Conservation (phyloP, 306 rosid species). For the Prunus dulcis region DNA sequence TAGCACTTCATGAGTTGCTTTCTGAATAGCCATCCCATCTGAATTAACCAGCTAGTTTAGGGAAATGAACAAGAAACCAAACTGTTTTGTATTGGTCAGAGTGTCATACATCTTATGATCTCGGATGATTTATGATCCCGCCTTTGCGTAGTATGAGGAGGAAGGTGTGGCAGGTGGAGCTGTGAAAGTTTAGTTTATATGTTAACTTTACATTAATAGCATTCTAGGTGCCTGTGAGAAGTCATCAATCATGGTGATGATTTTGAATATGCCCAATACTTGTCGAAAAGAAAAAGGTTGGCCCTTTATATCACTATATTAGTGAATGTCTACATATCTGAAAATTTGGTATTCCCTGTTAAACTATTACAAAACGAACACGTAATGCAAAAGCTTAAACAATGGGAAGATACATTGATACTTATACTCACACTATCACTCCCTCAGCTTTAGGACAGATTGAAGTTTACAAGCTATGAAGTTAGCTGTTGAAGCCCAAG, state of each 20-base stretch:
- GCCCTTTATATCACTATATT: background rate
- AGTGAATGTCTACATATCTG: background rate
- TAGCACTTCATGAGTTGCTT: background rate
- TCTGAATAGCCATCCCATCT: background rate
- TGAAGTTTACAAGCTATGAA: background rate
- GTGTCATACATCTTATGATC: background rate
- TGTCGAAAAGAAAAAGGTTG: background rate
- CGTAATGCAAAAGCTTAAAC: background rate
- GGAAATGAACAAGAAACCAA: background rate
- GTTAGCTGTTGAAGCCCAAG: background rate
- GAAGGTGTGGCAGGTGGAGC: background rate
- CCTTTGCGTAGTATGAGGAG: background rate
- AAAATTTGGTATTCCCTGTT: background rate
- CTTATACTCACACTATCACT: background rate
- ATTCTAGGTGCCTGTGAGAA: background rate
- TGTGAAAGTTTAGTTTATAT: background rate
- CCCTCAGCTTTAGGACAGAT: background rate
- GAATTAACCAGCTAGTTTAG: background rate
- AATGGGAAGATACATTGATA: background rate
- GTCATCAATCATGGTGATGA: background rate
- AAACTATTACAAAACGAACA: background rate
- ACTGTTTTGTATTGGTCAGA: background rate
- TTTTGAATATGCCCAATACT: background rate
- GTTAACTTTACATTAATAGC: background rate
- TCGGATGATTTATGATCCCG: background rate